phyloP scores from a whole-genome alignment of 2,329 filamentous ascomycete genomes.

The Pseudopithomyces maydicus region DNA sequence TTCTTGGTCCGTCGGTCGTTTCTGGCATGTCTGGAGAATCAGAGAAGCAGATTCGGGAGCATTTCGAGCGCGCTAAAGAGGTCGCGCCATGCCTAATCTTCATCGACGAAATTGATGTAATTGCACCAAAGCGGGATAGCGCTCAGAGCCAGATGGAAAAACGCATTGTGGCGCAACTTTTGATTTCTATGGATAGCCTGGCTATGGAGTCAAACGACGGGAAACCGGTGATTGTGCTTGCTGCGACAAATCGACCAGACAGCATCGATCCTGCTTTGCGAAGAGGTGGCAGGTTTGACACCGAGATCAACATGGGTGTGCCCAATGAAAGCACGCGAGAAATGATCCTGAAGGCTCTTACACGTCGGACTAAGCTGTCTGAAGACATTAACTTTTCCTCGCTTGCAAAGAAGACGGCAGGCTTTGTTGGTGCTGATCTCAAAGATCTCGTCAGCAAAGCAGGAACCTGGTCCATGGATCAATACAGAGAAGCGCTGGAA shows the following conservation, averaged over 20 bases:
- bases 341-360: constrained; percentile 77
- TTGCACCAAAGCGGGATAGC: constrained; percentile 83
- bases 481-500: constrained; percentile 60
- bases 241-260: constrained; percentile 87
- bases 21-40: constrained; percentile 89
- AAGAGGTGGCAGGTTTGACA: constrained; percentile 77
- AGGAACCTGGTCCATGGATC: constrained; percentile 66
- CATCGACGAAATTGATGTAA: constrained; percentile 89
- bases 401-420: constrained; percentile 83
- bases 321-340: constrained; percentile 79
- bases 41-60: constrained; percentile 81
- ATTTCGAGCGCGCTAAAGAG: constrained; percentile 85
- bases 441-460: constrained; percentile 72
- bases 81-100: constrained; percentile 89
- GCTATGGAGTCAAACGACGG: constrained; percentile 71
- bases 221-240: constrained; percentile 85
- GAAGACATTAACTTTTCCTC: constrained; percentile 73
- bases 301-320: constrained; percentile 84
- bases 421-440: constrained; percentile 91
- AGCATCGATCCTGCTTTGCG: constrained; percentile 80
- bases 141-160: constrained; percentile 89
- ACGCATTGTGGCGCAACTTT: constrained; percentile 80
- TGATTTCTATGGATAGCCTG: constrained; percentile 83
- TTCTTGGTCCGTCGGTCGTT: constrained; percentile 81
- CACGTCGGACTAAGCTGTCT: constrained; percentile 66